phyloP scores from a whole-genome alignment of 352 stramenopile species.

The Globisporangium sylvaticum region DNA sequence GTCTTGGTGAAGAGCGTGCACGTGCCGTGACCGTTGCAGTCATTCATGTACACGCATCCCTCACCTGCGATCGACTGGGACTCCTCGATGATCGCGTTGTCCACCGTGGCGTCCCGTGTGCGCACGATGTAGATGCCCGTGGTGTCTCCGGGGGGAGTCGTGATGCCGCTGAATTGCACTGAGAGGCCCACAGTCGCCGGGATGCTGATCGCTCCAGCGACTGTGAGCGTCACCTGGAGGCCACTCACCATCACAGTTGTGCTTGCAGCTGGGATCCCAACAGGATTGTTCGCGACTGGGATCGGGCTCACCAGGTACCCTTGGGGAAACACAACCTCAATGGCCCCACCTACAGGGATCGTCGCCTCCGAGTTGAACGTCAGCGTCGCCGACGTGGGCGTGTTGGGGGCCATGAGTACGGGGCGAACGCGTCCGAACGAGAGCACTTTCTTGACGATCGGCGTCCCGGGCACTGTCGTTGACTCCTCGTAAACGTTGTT shows the following conservation, averaged over 20 bases:
- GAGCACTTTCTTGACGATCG: constrained; percentile 66
- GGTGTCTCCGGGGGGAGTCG: constrained; percentile 35
- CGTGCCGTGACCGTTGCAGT: constrained; percentile 80
- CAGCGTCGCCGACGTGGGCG: constrained; percentile 34
- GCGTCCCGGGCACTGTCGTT: constrained; percentile 37
- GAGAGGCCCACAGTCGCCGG: constrained; percentile 22
- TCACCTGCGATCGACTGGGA: constrained; percentile 46
- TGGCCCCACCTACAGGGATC: constrained; percentile 40
- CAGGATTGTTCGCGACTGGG: constrained; percentile 23
- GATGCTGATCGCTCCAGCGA: constrained; percentile 27
- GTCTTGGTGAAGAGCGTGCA: constrained; percentile 66
- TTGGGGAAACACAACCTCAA: constrained; percentile 51
- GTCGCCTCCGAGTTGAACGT: constrained; percentile 31
- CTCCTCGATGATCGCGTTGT: constrained; percentile 50
- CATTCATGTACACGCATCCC: constrained; percentile 62
- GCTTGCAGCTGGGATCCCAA: constrained; percentile 33
- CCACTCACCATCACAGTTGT: constrained; percentile 24
- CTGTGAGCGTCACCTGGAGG: constrained; percentile 27
- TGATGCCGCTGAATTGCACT: constrained; percentile 46
- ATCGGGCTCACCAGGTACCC: constrained; percentile 30
- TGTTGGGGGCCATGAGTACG: constrained; percentile 30
- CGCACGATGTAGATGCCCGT: constrained; percentile 49
- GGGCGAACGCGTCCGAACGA: constrained; percentile 46
- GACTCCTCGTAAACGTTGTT: constrained; percentile 41
- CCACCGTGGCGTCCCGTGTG: constrained; percentile 32